Percentiles rank a stretch among this genome's conserved stretches.
Evolutionary conservation across 768 basidiomycete genomes (phyloP).

Genomic region (Mycena amicta): DNA sequence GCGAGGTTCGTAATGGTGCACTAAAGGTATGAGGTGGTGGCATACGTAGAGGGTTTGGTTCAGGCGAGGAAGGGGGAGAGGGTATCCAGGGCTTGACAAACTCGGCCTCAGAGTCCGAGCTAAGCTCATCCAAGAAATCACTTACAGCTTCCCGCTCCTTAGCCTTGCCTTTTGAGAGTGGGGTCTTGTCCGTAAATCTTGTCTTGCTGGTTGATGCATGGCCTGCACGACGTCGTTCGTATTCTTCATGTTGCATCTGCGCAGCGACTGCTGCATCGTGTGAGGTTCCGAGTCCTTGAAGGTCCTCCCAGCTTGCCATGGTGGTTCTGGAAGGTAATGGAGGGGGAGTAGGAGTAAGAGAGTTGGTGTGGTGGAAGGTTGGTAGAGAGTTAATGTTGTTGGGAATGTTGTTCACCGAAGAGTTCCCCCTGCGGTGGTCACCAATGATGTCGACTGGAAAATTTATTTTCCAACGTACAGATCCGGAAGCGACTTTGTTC

Average conservation of each 20-base stretch:
- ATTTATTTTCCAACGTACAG: too few relatives aligned
- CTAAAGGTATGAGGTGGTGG: not conserved
- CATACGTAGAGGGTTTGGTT: not conserved
- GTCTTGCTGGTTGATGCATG: not conserved
- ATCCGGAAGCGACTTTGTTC: too few relatives aligned
- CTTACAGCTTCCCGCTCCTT: not conserved
- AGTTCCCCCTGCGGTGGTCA: too few relatives aligned
- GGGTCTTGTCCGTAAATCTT: too few relatives aligned
- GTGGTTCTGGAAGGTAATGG: too few relatives aligned
- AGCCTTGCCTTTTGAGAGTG: not conserved
- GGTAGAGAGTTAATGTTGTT: too few relatives aligned
- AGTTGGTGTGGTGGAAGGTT: too few relatives aligned
- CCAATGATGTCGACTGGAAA: too few relatives aligned
- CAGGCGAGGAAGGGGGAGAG: not conserved
- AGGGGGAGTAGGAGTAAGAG: too few relatives aligned
- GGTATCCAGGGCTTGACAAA: not conserved
- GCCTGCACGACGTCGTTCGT: not conserved
- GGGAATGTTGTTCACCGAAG: too few relatives aligned
- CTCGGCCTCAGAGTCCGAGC: not conserved
- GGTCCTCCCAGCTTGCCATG: too few relatives aligned
- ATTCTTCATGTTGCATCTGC: not conserved
- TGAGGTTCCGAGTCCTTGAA: not conserved
- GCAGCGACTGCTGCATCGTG: not conserved
- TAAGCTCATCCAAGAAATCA: not conserved
- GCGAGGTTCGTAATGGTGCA: not conserved